Base-by-base conservation (phyloP, 352 stramenopile genomes). In the Globisporangium mamillatum region DNA sequence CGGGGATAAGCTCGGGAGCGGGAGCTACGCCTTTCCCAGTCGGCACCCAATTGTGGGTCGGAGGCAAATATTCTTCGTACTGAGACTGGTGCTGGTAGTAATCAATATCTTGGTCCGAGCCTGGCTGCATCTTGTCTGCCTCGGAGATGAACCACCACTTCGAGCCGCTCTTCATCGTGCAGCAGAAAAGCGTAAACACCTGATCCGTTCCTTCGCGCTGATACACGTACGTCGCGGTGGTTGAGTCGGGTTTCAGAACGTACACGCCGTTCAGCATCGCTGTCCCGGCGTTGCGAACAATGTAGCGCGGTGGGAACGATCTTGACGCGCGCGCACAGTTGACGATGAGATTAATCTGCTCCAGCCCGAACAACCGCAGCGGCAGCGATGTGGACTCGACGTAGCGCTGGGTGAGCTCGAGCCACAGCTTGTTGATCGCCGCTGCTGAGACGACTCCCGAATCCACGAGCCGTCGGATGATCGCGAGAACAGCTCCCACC, bases 91-190 rank as follows among this genome's bases (percentile, higher is more conserved):
- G 95, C 74, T 99, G 96, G 75, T 99, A 99, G 76, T 99, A 99
- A 75, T 99, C 97, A 69, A 99, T 96, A 78, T 99, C 97, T 71
- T 98, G 96, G 73, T 99, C 97, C 7, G 97, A 99, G 29, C 97
- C 97, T 38, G 97, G 97, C 67, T 98, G 92, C 73, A 98, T 92
- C 68, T 97, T 91, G 73, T 99, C 97, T 1, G 97, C 97, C 71
- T 99, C 96, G 27, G 94, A 98, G 54, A 99, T 96, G 74, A 99
- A 99, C 97, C 97, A 99, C 97, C 97, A 99, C 80, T 99, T 99
- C 46, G 98, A 89, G 5, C 98, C 95, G 63, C 93, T 98, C 69
- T 98, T 97, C 97, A 99, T 99, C 18, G 92, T 98, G 75, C 97
- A 99, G 57, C 95, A 97, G 79, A 99, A 99, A 1, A 99, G 80